Conservation (phyloP, 352 stramenopile species). For the Phytopythium helicoides region DNA sequence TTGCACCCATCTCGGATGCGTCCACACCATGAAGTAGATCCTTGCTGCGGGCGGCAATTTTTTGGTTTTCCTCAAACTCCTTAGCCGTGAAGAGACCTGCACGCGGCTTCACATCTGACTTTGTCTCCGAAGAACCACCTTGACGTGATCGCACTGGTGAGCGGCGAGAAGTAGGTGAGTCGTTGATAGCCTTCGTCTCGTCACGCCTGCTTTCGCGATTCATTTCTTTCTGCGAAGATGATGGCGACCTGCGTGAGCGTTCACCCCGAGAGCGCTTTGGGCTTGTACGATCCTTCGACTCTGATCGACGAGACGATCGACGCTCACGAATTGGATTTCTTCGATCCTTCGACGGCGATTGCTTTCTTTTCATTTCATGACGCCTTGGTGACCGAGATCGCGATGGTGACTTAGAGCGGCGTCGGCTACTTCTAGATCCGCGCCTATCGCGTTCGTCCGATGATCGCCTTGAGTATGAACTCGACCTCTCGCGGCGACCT, state of each 20-base stretch:
- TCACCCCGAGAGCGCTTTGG: too few relatives aligned
- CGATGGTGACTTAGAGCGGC: background rate
- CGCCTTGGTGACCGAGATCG: too few relatives aligned
- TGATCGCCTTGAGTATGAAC: background rate
- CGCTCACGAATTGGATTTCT: background rate
- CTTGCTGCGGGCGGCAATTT: constrained; percentile 47
- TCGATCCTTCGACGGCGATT: too few relatives aligned
- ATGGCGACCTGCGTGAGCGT: too few relatives aligned
- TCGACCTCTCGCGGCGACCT: background rate
- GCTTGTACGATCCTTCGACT: too few relatives aligned
- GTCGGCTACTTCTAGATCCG: background rate
- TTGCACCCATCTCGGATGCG: constrained; percentile 63
- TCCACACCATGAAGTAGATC: constrained; percentile 48
- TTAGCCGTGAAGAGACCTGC: constrained; percentile 65
- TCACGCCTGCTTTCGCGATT: too few relatives aligned
- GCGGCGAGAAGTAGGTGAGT: too few relatives aligned
- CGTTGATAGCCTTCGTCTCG: constrained; percentile 23
- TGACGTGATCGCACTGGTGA: too few relatives aligned
- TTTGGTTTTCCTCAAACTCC: constrained; percentile 63
- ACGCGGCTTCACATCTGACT: background rate
- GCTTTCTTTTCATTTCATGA: too few relatives aligned
- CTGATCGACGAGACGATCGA: too few relatives aligned
- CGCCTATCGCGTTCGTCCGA: background rate
- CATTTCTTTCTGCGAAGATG: too few relatives aligned
- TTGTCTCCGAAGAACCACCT: too few relatives aligned